Percentiles rank a stretch among this genome's conserved stretches.
Conservation (phyloP, 495 filamentous ascomycete genomes). For the Copromyces sp. region DNA sequence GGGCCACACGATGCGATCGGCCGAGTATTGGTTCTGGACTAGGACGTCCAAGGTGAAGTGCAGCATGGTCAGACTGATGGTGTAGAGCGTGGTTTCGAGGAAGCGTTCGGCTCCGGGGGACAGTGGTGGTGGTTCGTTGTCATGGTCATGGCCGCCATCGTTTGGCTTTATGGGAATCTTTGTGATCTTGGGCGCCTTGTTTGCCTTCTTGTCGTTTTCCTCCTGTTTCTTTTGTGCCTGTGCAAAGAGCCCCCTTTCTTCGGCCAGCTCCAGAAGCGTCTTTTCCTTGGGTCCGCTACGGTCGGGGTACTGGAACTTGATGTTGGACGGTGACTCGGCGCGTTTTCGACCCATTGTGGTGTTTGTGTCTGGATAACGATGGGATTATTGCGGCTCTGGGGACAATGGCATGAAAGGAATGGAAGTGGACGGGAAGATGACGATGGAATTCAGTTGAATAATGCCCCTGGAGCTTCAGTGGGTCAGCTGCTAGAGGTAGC, state of each 20-base stretch:
- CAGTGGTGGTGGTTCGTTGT: slow-evolving; percentile 17
- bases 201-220: slow-evolving; percentile 16
- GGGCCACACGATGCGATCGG: slow-evolving; percentile 47
- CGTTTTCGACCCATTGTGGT: slow-evolving; percentile 34
- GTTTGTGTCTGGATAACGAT: not conserved
- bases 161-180: slow-evolving; percentile 16
- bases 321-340: slow-evolving; percentile 36
- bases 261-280: slow-evolving; percentile 55
- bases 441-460: not conserved
- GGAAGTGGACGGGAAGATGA: not conserved
- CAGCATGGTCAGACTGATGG: slow-evolving; percentile 62
- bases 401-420: not conserved
- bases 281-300: slow-evolving; percentile 41
- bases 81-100: slow-evolving; percentile 55
- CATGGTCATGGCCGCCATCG: slow-evolving; percentile 15
- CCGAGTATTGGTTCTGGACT: slow-evolving; percentile 83
- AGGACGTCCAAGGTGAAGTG: slow-evolving; percentile 84
- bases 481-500: not conserved
- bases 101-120: slow-evolving; percentile 39
- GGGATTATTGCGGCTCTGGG: not conserved
- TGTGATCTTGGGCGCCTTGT: slow-evolving; percentile 13
- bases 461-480: not conserved
- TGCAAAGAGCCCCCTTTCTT: slow-evolving; percentile 44
- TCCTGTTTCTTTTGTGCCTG: slow-evolving; percentile 23
- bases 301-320: slow-evolving; percentile 52